Evolutionary conservation across 148 eudicot genomes (phyloP), one percentile per base, ranked within the genome.

Genomic region (Diospyros kaki): DNA sequence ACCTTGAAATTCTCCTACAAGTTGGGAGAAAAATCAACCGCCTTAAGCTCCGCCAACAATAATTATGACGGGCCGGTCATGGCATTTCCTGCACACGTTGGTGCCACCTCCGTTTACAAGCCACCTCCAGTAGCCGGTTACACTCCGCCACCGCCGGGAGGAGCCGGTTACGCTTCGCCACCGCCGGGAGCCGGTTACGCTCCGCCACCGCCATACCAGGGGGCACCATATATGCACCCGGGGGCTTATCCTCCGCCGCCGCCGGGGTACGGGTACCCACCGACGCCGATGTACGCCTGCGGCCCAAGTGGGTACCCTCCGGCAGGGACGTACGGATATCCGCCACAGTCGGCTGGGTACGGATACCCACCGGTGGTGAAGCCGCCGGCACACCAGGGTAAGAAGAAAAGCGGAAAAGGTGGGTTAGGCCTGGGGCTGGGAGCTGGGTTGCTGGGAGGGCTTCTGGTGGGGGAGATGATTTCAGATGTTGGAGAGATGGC

Each of bases 21-120:
- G 8, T 76, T 91, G 15, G 90, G 93, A 1, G 86, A 87, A 1
- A 91, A 83, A 5, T 85, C 78, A 45, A 74, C 76, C 0, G 42
- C 15, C 4, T 53, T 18, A 2, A 11, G 40, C 52, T 50, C 2
- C 52, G 40, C 72, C 74, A 74, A 3, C 75, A 80, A 2, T 66
- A 75, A 69, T 58, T 43, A 75, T 4, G 80, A 84, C 18, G 14
- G 17, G 43, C 77, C 81, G 4, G 72, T 76, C 1, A 73, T 73
- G 62, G 79, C 85, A 4, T 76, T 81, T 73, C 82, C 79, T 0
- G 58, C 79, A 2, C 50, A 42, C 6, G 7, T 45, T 5, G 4
- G 11, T 2, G 42, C 5, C 7, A 28, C 28, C 28, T 28, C 28
- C 28, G 28, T 28, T 28, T 28, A 28, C 28, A 28, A 28, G 28